phyloP scores from a whole-genome alignment of 139 green algal genomes.

The Chloropicon primus region DNA sequence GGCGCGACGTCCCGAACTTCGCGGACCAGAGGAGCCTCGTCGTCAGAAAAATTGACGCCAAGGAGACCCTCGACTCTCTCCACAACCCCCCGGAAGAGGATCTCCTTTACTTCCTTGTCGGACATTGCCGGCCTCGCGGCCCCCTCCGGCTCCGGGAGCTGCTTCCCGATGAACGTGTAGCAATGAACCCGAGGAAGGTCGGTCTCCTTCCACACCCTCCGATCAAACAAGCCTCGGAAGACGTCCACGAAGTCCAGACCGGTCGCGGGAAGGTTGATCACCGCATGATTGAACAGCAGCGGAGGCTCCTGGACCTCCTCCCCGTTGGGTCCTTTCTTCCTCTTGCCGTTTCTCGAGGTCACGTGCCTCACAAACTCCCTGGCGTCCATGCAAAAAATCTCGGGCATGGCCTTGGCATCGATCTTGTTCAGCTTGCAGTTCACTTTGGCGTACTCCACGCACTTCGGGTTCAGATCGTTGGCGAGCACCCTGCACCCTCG shows the following conservation, averaged over 20 bases:
- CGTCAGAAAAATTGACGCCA: not conserved
- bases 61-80: not conserved
- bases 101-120: not conserved
- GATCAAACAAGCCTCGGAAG: conserved; percentile 24
- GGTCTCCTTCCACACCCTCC: not conserved
- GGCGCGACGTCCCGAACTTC: not conserved
- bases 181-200: not conserved
- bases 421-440: conserved; percentile 74
- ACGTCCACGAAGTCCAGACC: conserved; percentile 81
- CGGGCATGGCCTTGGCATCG: not conserved
- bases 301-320: not conserved
- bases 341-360: conserved; percentile 9
- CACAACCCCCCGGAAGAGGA: not conserved
- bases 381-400: conserved; percentile 39
- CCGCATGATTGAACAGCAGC: conserved; percentile 38
- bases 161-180: not conserved
- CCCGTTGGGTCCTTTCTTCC: not conserved
- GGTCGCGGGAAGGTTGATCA: conserved; percentile 90
- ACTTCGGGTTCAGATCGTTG: conserved; percentile 93
- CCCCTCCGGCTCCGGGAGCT: not conserved
- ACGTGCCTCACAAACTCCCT: conserved; percentile 54
- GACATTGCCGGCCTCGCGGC: not conserved
- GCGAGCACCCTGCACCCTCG: conserved; percentile 73
- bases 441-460: conserved; percentile 44
- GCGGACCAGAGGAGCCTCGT: not conserved